A percentile compares a stretch with the other conserved stretches of the same genome.
Evolutionary conservation across 1,139 yeast species (phyloP).

Genomic region (Taphrina deformans): DNA sequence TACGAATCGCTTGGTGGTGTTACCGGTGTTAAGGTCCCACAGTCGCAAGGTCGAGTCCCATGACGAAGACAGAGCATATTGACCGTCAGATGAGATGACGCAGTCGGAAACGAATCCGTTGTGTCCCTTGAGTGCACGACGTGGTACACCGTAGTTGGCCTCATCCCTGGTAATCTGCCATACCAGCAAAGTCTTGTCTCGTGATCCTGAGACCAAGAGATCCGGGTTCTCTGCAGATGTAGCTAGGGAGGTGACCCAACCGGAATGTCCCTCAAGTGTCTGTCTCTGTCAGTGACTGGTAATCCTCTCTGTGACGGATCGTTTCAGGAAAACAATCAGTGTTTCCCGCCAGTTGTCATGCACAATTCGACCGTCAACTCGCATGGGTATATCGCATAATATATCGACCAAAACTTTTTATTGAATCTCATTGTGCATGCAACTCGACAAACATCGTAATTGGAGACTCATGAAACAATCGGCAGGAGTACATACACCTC

Average conservation of each 20-base stretch:
- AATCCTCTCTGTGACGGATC: too few relatives aligned
- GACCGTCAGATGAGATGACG: conserved; percentile 97
- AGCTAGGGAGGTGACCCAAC: conserved; percentile 98
- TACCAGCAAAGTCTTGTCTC: conserved; percentile 97
- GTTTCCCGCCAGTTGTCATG: background rate
- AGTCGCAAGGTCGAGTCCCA: conserved; percentile 99
- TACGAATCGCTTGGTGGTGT: conserved; percentile 89
- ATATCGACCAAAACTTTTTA: background rate
- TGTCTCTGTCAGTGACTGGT: background rate
- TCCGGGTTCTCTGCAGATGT: conserved; percentile 99
- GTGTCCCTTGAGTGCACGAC: conserved; percentile 97
- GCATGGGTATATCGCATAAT: background rate
- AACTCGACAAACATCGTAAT: background rate
- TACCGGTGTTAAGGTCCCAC: conserved; percentile 97
- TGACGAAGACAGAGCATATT: conserved; percentile 97
- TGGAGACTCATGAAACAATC: background rate
- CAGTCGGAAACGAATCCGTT: conserved; percentile 98
- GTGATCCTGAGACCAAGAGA: conserved; percentile 94
- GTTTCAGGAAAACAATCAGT: too few relatives aligned
- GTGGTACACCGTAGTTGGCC: conserved; percentile 96
- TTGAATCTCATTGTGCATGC: background rate
- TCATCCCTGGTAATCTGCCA: conserved; percentile 89
- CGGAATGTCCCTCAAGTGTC: conserved; percentile 83
- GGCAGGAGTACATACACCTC: conserved; percentile 10
- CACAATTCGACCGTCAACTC: background rate